These are phyloP conservation scores for Alloteropsis semialata DNA, from an alignment of 176 grass and related monocot species.

Conservation along the genomic window DNA sequence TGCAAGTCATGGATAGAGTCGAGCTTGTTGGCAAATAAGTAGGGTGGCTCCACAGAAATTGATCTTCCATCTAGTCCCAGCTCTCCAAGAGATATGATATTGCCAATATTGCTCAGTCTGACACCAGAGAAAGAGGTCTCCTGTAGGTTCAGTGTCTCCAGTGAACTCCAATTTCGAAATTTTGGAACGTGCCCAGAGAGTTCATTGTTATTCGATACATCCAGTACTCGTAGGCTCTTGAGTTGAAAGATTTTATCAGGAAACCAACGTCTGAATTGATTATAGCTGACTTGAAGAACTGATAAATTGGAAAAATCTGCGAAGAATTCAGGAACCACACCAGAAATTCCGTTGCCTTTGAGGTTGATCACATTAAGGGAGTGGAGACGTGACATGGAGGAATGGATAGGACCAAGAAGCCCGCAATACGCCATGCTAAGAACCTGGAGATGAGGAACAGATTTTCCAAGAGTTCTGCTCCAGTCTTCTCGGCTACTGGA, in stretches of 20 bases:
- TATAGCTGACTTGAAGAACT: slow-evolving; percentile 14
- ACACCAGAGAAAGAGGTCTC: not conserved
- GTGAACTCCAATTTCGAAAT: not conserved
- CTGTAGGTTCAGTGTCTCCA: not conserved
- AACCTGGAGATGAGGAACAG: slow-evolving; percentile 6
- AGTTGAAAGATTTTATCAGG: slow-evolving; percentile 26
- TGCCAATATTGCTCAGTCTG: not conserved
- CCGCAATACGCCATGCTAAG: slow-evolving; percentile 21
- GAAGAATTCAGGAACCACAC: not conserved
- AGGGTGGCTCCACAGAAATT: not conserved
- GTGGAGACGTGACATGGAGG: not conserved
- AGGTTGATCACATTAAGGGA: slow-evolving; percentile 20
- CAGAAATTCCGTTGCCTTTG: not conserved
- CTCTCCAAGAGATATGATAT: not conserved
- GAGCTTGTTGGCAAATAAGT: not conserved
- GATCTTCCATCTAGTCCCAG: slow-evolving; percentile 2
- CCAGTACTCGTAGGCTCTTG: slow-evolving; percentile 21
- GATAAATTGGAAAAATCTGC: not conserved
- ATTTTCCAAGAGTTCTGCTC: not conserved
- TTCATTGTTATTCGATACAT: slow-evolving; percentile 1
- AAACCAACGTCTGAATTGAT: slow-evolving; percentile 7
- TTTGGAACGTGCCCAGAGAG: slow-evolving; percentile 11
- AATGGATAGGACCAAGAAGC: slow-evolving; percentile 11
- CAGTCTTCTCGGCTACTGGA: no score
- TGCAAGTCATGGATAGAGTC: not conserved